phyloP scores from a whole-genome alignment of 1,284 basidiomycete genomes.

The Mycena citricolor region DNA sequence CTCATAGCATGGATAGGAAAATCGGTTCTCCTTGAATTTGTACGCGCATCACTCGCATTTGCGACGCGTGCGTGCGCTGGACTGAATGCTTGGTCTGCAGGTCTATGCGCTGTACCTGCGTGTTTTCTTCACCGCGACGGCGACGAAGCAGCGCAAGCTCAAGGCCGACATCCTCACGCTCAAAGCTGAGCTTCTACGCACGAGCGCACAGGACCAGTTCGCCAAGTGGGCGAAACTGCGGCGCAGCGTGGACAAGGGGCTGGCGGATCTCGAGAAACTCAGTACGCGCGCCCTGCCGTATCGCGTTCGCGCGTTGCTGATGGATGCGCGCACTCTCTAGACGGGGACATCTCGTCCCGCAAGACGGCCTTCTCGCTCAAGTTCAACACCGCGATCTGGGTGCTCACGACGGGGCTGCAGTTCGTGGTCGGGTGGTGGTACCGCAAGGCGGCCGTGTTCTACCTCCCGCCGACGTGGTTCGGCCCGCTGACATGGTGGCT shows the following conservation, averaged over 20 bases:
- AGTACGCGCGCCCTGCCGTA: slow-evolving; percentile 58
- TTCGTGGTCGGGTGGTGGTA: slow-evolving; percentile 89
- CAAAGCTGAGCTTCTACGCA: slow-evolving; percentile 86
- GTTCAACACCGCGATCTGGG: slow-evolving; percentile 78
- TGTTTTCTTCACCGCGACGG: slow-evolving; percentile 57
- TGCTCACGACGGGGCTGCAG: slow-evolving; percentile 81
- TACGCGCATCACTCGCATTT: slow-evolving; percentile 40
- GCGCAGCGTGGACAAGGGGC: slow-evolving; percentile 87
- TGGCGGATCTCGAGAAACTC: slow-evolving; percentile 91
- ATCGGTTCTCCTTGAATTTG: slow-evolving; percentile 75
- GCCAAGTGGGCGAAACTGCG: slow-evolving; percentile 97
- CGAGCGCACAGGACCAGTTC: slow-evolving; percentile 96
- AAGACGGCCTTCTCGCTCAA: slow-evolving; percentile 70
- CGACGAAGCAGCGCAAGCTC: slow-evolving; percentile 61
- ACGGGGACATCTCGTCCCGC: slow-evolving; percentile 64
- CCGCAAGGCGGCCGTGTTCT: slow-evolving; percentile 86
- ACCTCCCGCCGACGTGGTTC: slow-evolving; percentile 85
- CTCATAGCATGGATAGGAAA: slow-evolving; percentile 87
- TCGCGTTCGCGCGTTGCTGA: slow-evolving; percentile 3
- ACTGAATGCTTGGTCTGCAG: slow-evolving; percentile 37
- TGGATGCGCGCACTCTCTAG: slow-evolving; percentile 38
- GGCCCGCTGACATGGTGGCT: slow-evolving; percentile 83
- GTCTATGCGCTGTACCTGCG: slow-evolving; percentile 69
- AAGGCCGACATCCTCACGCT: slow-evolving; percentile 76
- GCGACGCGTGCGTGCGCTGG: slow-evolving; percentile 12